Conservation (phyloP, 345 rosid species). For the Zanthoxylum bungeanum region DNA sequence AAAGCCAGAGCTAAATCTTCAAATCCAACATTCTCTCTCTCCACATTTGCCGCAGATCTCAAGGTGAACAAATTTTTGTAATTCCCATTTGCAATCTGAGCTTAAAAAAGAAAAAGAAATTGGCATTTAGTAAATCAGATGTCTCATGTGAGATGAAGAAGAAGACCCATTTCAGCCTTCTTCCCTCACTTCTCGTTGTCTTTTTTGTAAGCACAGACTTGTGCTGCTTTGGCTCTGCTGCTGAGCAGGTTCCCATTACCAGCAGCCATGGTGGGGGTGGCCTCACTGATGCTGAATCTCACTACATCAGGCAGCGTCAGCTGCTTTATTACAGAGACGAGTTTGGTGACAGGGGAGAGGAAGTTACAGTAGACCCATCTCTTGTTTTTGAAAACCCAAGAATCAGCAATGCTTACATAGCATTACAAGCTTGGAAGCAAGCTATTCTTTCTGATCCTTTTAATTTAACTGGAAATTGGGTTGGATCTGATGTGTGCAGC, state of each 20-base stretch:
- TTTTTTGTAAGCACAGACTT: conserved; percentile 8
- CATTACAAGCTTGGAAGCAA: conserved; percentile 84
- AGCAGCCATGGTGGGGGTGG: conserved; percentile 46
- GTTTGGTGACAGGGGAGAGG: conserved; percentile 80
- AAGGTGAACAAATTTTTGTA: no score
- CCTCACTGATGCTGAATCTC: conserved; percentile 57
- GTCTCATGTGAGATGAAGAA: conserved; percentile 84
- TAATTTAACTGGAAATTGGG: conserved; percentile 60
- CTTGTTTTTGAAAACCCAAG: conserved; percentile 60
- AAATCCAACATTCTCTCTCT: no score
- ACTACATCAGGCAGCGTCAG: conserved; percentile 71
- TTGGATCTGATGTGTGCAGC: conserved; percentile 61
- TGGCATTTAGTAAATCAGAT: conserved; percentile 41
- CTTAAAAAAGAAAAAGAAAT: no score
- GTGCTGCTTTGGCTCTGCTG: conserved; percentile 19
- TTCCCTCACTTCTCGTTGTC: conserved; percentile 21
- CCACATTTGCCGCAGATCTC: conserved; percentile 22
- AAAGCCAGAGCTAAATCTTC: no score
- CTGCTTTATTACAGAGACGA: conserved; percentile 88
- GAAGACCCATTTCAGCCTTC: conserved; percentile 27
- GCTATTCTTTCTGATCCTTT: conserved; percentile 79
- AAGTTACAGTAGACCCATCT: conserved; percentile 66
- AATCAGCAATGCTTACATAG: conserved; percentile 63
- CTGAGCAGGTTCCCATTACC: conserved; percentile 29
- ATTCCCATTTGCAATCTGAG: no score